phyloP scores from a whole-genome alignment of 345 rosid species.

The Melaleuca alternifolia region DNA sequence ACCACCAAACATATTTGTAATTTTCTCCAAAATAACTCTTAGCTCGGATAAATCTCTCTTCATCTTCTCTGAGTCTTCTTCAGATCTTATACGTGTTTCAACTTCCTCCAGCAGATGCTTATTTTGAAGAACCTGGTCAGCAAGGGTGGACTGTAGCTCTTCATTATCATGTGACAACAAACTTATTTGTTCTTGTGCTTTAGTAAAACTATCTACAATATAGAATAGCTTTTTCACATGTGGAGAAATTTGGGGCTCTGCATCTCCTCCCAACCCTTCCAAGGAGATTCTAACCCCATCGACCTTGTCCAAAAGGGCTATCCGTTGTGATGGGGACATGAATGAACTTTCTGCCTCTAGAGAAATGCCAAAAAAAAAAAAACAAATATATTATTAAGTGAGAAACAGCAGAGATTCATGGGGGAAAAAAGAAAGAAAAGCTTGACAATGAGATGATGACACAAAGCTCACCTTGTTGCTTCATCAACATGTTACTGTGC shows the following conservation, averaged over 20 bases:
- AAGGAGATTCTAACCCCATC: slow-evolving; percentile 32
- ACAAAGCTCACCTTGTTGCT: slow-evolving; percentile 45
- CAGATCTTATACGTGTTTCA: slow-evolving; percentile 14
- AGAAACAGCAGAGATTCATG: background rate
- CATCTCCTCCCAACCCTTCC: slow-evolving; percentile 18
- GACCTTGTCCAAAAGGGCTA: slow-evolving; percentile 47
- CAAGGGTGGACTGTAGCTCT: slow-evolving; percentile 42
- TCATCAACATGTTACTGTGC: slow-evolving; percentile 13
- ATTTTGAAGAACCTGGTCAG: slow-evolving; percentile 40
- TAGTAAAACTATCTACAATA: slow-evolving; percentile 38
- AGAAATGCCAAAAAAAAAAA: background rate
- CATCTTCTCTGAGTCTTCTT: slow-evolving; percentile 31
- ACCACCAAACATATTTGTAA: slow-evolving; percentile 32
- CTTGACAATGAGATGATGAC: background rate
- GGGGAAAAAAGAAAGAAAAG: background rate
- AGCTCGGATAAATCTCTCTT: slow-evolving; percentile 43
- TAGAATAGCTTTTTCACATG: slow-evolving; percentile 45
- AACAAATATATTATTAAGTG: background rate
- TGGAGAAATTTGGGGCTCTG: slow-evolving; percentile 23
- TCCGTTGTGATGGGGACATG: slow-evolving; percentile 40
- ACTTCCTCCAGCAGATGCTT: slow-evolving; percentile 46
- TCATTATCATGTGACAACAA: slow-evolving; percentile 36
- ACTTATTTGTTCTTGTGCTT: slow-evolving; percentile 44
- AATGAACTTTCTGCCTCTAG: slow-evolving; percentile 43
- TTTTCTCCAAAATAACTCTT: slow-evolving; percentile 42